Evolutionary conservation across 768 basidiomycete species (phyloP).

Genomic region (Termitomyces sp.): DNA sequence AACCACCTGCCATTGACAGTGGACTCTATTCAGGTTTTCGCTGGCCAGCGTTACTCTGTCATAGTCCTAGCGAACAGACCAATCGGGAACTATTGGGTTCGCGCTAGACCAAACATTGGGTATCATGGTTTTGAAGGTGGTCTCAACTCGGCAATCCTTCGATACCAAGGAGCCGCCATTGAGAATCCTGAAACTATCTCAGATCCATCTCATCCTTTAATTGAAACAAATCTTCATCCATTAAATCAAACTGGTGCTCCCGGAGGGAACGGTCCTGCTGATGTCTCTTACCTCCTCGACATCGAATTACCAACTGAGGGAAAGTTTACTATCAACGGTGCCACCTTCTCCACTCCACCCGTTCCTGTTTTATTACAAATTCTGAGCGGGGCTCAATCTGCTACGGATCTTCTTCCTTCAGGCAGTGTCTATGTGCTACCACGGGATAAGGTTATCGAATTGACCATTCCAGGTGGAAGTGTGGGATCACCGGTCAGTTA

Average conservation of each 20-base stretch:
- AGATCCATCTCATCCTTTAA: background rate
- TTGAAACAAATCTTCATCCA: constrained; percentile 21
- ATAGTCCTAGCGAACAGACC: constrained; percentile 40
- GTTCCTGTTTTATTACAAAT: constrained; percentile 42
- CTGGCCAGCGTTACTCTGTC: constrained; percentile 18
- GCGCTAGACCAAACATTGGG: constrained; percentile 24
- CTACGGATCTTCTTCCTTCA: constrained; percentile 31
- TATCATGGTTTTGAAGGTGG: constrained; percentile 25
- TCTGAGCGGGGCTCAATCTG: constrained; percentile 34
- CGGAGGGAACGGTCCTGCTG: constrained; percentile 21
- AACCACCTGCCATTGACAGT: constrained; percentile 37
- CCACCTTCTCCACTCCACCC: constrained; percentile 27
- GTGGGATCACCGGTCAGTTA: constrained; percentile 18
- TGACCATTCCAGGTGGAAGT: constrained; percentile 33
- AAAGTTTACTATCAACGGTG: constrained; percentile 24
- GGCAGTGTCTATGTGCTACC: constrained; percentile 40
- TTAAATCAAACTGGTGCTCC: constrained; percentile 23
- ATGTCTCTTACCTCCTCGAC: constrained; percentile 9
- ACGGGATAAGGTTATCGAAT: constrained; percentile 38
- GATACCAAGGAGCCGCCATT: constrained; percentile 23
- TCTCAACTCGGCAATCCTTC: constrained; percentile 45
- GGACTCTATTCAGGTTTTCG: constrained; percentile 37
- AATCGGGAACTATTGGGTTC: constrained; percentile 48
- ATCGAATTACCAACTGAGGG: background rate
- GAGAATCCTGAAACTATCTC: too few species aligned